These are phyloP conservation scores for Neonectria sp. DNA, from an alignment of 2,329 filamentous ascomycete species.

Conservation along the genomic window DNA sequence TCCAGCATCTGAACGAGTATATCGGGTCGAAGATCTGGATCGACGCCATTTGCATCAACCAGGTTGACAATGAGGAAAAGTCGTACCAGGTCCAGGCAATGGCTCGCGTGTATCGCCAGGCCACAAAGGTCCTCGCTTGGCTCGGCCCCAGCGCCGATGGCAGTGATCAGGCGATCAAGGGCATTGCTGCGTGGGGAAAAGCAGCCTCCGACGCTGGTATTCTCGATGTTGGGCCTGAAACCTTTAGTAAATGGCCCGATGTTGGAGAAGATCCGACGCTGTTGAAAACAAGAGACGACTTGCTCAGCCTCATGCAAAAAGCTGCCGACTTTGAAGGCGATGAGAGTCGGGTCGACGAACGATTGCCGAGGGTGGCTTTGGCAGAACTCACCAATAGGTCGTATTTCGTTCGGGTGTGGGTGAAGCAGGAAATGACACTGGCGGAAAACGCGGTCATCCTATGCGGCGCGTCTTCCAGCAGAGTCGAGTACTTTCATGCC, in stretches of 20 bases:
- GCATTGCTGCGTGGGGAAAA: conserved; percentile 13
- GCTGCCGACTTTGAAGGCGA: conserved; percentile 22
- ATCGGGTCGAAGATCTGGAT: conserved; percentile 23
- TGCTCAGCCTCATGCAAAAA: conserved; percentile 20
- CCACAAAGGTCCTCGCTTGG: conserved; percentile 20
- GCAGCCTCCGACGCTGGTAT: conserved; percentile 18
- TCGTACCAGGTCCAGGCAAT: conserved; percentile 24
- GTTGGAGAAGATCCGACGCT: conserved; percentile 3
- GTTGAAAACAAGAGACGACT: neutral
- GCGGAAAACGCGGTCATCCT: conserved; percentile 9
- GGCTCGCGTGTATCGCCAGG: conserved; percentile 24
- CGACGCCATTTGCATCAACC: conserved; percentile 29
- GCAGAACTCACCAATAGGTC: conserved; percentile 12
- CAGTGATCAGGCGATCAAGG: conserved; percentile 22
- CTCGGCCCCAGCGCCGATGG: conserved; percentile 12
- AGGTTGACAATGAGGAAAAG: conserved; percentile 25
- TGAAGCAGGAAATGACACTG: conserved; percentile 28
- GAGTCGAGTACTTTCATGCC: conserved; percentile 14
- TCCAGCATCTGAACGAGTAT: conserved; percentile 9
- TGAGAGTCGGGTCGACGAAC: neutral
- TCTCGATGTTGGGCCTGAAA: neutral
- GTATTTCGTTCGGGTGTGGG: conserved; percentile 27
- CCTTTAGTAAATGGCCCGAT: conserved; percentile 13
- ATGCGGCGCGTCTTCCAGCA: conserved; percentile 5
- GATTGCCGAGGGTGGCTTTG: conserved; percentile 22